Evolutionary conservation across 2,329 filamentous ascomycete genomes (phyloP).

Genomic region (Monosporascus sp.): DNA sequence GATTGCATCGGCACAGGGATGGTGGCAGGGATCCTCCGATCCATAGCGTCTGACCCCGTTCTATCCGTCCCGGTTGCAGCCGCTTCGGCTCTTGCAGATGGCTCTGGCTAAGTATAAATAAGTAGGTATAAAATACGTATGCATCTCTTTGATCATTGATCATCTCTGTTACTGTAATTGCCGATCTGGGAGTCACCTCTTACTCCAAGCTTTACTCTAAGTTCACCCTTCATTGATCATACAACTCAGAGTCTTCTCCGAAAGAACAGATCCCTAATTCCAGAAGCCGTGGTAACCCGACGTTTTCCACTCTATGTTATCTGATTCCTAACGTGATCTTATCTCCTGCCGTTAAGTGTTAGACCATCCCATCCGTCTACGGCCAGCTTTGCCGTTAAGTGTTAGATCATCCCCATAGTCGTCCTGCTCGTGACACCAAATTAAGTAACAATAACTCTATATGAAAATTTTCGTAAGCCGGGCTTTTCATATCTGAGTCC

Average conservation of each 20-base stretch:
- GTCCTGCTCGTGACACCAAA: neutral
- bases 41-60: neutral
- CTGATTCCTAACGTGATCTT: neutral
- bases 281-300: neutral
- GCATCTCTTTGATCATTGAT: too few species aligned
- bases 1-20: neutral
- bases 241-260: neutral
- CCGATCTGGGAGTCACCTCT: too few species aligned
- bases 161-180: too few species aligned
- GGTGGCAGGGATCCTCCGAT: neutral
- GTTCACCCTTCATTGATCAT: neutral
- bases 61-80: neutral
- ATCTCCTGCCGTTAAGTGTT: slow-evolving; percentile 1
- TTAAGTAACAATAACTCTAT: neutral
- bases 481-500: too few species aligned
- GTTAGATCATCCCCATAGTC: neutral
- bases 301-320: neutral
- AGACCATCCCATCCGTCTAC: neutral
- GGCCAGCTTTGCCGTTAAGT: neutral
- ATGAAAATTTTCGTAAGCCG: too few species aligned
- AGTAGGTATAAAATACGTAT: too few species aligned
- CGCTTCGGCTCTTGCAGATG: neutral
- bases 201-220: neutral
- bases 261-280: neutral
- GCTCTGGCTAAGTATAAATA: neutral